Base-by-base conservation (phyloP, 257 asterid species). In the Perilla frutescens region DNA sequence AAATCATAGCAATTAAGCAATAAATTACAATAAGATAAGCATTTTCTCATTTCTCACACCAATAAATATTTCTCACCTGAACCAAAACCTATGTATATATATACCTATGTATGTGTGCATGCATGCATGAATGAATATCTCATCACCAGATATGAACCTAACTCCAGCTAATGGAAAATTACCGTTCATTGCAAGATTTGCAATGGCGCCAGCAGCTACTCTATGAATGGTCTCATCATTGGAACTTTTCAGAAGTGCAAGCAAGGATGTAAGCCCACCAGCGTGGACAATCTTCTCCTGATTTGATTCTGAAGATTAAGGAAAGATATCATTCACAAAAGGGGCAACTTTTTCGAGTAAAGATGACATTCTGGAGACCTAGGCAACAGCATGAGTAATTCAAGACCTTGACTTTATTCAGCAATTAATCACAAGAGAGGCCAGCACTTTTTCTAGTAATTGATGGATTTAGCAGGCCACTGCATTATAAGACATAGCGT, bases 181-280 rank as follows among this genome's bases (percentile, higher is more conserved):
- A 90, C 97, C 96, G 13, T 85, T 92, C 97, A 92, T 90, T 40
- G 96, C 97, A 68, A 92, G 97, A 81, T 92, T 92, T 70, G 97
- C 97, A 53, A 92, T 80, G 82, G 97, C 97, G 60, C 96, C 97
- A 67, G 97, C 96, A 14, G 96, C 97, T 78, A 90, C 96, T 78
- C 96, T 81, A 76, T 85, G 96, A 72, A 92, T 81, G 55, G 85
- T 85, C 85, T 92, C 97, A 55, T 90, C 92, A 26, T 79, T 80
- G 62, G 91, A 90, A 81, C 77, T 81, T 76, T 82, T 84, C 48
- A 92, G 88, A 75, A 92, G 87, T 67, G 79, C 82, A 77, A 92
- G 88, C 83, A 92, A 83, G 54, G 93, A 89, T 48, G 89, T 80
- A 61, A 90, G 96, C 43, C 97, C 96, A 62, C 97, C 97, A 74